A percentile compares a stretch with the other conserved stretches of the same genome.
Evolutionary conservation across 768 basidiomycete genomes (phyloP).

Genomic region (Trametes maxima): DNA sequence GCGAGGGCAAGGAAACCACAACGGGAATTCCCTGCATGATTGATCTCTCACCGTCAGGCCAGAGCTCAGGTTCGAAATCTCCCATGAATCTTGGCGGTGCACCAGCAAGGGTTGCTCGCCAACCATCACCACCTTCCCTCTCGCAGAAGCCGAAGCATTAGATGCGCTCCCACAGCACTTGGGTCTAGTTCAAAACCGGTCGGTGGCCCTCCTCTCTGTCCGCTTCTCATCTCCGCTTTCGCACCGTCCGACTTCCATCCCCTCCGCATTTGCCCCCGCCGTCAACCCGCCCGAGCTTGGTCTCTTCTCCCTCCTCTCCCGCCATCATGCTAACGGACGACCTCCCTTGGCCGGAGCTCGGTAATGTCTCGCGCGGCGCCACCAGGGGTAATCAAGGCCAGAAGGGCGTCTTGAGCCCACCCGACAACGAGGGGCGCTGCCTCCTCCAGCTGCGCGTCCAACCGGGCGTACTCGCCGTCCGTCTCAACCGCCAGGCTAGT

Average conservation of each 20-base stretch:
- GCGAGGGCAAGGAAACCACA: conserved; percentile 12
- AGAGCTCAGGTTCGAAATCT: conserved; percentile 7
- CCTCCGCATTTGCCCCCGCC: conserved; percentile 21
- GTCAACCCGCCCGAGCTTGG: conserved; percentile 10
- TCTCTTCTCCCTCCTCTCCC: conserved; percentile 10
- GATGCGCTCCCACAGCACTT: conserved; percentile 25
- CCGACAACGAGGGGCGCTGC: conserved; percentile 76
- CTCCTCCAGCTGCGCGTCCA: conserved; percentile 81
- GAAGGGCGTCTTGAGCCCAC: conserved; percentile 72
- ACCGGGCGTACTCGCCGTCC: conserved; percentile 78
- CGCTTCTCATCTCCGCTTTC: conserved; percentile 24
- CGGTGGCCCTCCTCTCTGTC: conserved; percentile 7
- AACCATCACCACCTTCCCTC: conserved; percentile 18
- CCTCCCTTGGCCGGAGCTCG: conserved; percentile 84
- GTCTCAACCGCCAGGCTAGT: conserved; percentile 72
- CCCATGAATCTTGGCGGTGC: conserved; percentile 23
- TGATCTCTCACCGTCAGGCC: conserved; percentile 15
- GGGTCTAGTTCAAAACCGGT: conserved; percentile 20
- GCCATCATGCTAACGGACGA: conserved; percentile 60
- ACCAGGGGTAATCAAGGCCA: conserved; percentile 86
- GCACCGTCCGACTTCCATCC: conserved; percentile 21
- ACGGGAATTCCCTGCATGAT: conserved; percentile 19
- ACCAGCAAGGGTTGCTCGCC: conserved; percentile 19
- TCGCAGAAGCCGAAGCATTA: conserved; percentile 21
- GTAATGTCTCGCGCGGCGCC: conserved; percentile 82